A percentile compares a stretch with the other conserved stretches of the same genome.
Evolutionary conservation across 495 filamentous ascomycete species (phyloP).

Genomic region (Hypomontagnella monticulosa): DNA sequence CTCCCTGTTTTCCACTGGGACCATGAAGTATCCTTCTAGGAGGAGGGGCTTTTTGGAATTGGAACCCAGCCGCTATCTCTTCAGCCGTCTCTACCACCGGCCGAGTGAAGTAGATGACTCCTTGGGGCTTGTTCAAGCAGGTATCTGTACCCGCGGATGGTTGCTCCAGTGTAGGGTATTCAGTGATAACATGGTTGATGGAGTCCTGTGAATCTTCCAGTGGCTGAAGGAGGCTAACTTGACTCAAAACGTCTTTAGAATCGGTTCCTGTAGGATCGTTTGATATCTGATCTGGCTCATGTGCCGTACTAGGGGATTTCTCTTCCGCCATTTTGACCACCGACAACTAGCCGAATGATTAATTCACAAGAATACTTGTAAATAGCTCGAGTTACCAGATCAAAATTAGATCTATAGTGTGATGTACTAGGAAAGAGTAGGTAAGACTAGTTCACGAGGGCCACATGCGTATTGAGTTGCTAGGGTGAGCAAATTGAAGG

Average conservation of each 20-base stretch:
- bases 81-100: slow-evolving; percentile 32
- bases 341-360: not conserved
- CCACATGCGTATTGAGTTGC: too few species aligned
- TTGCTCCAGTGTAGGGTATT: not conserved
- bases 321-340: slow-evolving; percentile 4
- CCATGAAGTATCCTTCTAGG: not conserved
- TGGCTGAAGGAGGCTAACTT: slow-evolving; percentile 3
- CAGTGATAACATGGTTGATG: not conserved
- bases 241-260: slow-evolving; percentile 5
- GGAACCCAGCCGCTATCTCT: slow-evolving; percentile 30
- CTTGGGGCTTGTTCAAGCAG: not conserved
- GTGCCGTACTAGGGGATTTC: not conserved
- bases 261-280: not conserved
- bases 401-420: not conserved
- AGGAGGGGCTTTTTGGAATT: slow-evolving; percentile 24
- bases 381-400: not conserved
- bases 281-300: not conserved
- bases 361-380: not conserved
- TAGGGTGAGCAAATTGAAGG: too few species aligned
- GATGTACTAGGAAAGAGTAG: too few species aligned
- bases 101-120: slow-evolving; percentile 12
- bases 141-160: not conserved
- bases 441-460: too few species aligned
- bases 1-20: not conserved
- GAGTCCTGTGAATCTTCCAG: slow-evolving; percentile 24